phyloP scores from a whole-genome alignment of 305 asterid species.

The Plantago rigida region DNA sequence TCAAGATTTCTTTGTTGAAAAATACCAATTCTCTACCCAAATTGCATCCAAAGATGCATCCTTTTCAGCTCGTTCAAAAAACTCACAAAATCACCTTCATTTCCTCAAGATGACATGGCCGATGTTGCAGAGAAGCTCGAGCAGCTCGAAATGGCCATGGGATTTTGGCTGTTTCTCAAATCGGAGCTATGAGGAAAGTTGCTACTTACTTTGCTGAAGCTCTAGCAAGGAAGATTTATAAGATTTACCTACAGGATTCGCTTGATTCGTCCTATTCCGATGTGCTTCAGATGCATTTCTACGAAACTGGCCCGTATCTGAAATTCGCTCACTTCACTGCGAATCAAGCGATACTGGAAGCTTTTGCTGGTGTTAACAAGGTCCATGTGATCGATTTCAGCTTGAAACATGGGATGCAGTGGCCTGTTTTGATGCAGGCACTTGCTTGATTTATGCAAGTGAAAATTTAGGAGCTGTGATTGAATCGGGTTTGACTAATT shows the following conservation, averaged over 20 bases:
- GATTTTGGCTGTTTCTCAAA: slow-evolving; percentile 57
- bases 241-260: slow-evolving; percentile 49
- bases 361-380: slow-evolving; percentile 37
- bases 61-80: too few species aligned
- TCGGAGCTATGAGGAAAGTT: slow-evolving; percentile 80
- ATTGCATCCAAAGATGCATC: too few species aligned
- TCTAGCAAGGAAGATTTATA: slow-evolving; percentile 56
- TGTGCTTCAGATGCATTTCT: slow-evolving; percentile 61
- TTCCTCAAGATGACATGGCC: slow-evolving; percentile 76
- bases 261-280: slow-evolving; percentile 46
- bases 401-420: slow-evolving; percentile 74
- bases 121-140: slow-evolving; percentile 69
- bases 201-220: slow-evolving; percentile 79
- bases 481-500: too few species aligned
- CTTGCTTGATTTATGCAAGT: too few species aligned
- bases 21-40: too few species aligned
- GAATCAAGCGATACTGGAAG: slow-evolving; percentile 64
- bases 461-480: too few species aligned
- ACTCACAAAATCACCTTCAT: too few species aligned
- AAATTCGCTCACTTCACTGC: slow-evolving; percentile 75
- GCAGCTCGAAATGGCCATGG: slow-evolving; percentile 69
- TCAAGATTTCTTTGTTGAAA: too few species aligned
- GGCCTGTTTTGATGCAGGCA: slow-evolving; percentile 84
- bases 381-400: slow-evolving; percentile 79
- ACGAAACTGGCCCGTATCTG: slow-evolving; percentile 57